These are phyloP conservation scores for Teratosphaeria nubilosa DNA, from an alignment of 2,329 filamentous ascomycete genomes.

Conservation along the genomic window DNA sequence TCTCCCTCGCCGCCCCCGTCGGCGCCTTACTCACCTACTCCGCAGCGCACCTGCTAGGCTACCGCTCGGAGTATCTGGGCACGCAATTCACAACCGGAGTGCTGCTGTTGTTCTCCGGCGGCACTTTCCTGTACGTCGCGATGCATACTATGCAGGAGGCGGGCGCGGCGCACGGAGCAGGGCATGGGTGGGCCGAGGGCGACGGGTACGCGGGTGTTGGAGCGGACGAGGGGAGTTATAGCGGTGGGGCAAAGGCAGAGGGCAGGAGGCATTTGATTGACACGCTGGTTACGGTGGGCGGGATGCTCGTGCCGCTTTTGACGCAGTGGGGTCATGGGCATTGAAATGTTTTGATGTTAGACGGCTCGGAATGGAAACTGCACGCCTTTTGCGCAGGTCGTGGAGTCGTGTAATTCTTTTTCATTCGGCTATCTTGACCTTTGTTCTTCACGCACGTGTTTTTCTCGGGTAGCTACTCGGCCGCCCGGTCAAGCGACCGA, in stretches of 20 bases:
- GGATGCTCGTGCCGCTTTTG: constrained; percentile 68
- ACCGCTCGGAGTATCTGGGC: constrained; percentile 39
- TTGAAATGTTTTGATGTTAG: constrained; percentile 8
- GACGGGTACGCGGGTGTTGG: constrained; percentile 8
- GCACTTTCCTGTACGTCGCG: constrained; percentile 95
- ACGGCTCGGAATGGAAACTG: too few relatives aligned
- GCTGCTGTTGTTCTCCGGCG: constrained; percentile 85
- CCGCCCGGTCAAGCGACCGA: too few relatives aligned
- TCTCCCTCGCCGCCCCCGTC: constrained; percentile 80
- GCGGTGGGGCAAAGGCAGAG: neutral
- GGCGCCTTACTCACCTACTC: constrained; percentile 79
- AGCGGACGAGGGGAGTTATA: constrained; percentile 3
- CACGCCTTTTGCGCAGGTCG: too few relatives aligned
- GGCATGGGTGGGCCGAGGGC: constrained; percentile 1
- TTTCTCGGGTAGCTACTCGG: too few relatives aligned
- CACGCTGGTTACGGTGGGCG: constrained; percentile 59
- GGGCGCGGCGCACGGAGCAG: neutral
- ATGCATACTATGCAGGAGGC: constrained; percentile 94
- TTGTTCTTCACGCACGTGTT: too few relatives aligned
- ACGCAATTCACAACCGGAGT: constrained; percentile 86
- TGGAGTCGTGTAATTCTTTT: too few relatives aligned
- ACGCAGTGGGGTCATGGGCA: constrained; percentile 72
- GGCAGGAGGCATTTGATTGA: constrained; percentile 25
- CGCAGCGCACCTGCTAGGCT: constrained; percentile 62
- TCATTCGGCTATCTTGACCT: too few relatives aligned